phyloP scores from a whole-genome alignment of 306 rosid genomes.

The Myrica gale region DNA sequence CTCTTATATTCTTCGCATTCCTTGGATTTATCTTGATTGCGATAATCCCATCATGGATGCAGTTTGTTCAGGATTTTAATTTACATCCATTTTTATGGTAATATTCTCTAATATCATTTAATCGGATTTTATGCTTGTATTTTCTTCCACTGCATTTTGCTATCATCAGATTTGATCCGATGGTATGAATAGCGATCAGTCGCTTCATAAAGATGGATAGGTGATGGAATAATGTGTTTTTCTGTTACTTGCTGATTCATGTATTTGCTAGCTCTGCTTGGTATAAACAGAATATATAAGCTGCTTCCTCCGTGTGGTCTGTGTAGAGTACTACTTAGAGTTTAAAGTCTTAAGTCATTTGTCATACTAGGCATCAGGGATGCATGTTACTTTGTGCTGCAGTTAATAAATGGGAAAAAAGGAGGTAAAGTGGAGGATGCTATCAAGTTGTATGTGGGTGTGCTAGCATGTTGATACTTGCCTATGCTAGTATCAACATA shows the following conservation, averaged over 20 bases:
- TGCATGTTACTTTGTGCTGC: not conserved
- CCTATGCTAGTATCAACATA: not conserved
- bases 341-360: not conserved
- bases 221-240: not conserved
- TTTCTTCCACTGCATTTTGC: slow-evolving; percentile 16
- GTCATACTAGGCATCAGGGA: not conserved
- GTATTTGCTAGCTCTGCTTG: not conserved
- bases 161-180: slow-evolving; percentile 21
- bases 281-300: slow-evolving; percentile 4
- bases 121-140: slow-evolving; percentile 20
- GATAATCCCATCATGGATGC: slow-evolving; percentile 79
- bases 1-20: slow-evolving; percentile 55
- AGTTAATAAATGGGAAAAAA: not conserved
- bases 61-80: slow-evolving; percentile 68
- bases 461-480: not conserved
- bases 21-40: slow-evolving; percentile 64
- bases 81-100: slow-evolving; percentile 82
- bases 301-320: not conserved
- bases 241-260: slow-evolving; percentile 4
- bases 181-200: slow-evolving; percentile 16
- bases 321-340: not conserved
- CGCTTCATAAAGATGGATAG: not conserved
- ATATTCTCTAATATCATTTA: slow-evolving; percentile 17
- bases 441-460: not conserved
- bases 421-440: not conserved